Conservation (phyloP, 495 filamentous ascomycete species). For the Hypoxylon perforatum region DNA sequence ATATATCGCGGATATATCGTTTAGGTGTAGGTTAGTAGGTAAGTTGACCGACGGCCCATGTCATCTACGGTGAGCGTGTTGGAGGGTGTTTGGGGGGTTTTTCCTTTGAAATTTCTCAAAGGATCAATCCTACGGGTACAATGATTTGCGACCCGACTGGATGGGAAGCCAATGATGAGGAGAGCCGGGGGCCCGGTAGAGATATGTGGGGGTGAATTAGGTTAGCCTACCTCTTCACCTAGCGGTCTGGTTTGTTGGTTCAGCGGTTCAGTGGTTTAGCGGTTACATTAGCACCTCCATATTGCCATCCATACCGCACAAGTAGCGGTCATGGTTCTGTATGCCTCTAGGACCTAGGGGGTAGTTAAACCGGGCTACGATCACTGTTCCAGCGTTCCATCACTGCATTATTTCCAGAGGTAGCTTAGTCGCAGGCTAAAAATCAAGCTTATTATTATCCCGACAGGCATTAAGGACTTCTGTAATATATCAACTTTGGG, state of each 20-base stretch:
- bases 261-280: too few relatives aligned
- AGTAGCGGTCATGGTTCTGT: background rate
- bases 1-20: conserved; percentile 14
- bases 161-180: conserved; percentile 31
- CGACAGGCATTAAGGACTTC: background rate
- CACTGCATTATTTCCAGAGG: background rate
- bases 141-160: conserved; percentile 38
- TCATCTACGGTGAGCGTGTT: background rate
- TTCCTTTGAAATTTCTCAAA: background rate
- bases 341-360: too few relatives aligned
- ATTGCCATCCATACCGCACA: too few relatives aligned
- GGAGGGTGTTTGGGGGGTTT: background rate
- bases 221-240: background rate
- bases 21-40: background rate
- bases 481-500: background rate
- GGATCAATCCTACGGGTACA: conserved; percentile 2
- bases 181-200: conserved; percentile 35
- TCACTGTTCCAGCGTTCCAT: too few relatives aligned
- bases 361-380: background rate
- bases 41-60: background rate
- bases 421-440: conserved; percentile 4
- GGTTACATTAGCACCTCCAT: background rate
- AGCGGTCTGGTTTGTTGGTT: too few relatives aligned
- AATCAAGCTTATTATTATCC: conserved; percentile 1
- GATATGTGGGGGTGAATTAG: conserved; percentile 23